phyloP scores from a whole-genome alignment of 2,329 filamentous ascomycete genomes.

The Phaeosphaeriaceae sp. region DNA sequence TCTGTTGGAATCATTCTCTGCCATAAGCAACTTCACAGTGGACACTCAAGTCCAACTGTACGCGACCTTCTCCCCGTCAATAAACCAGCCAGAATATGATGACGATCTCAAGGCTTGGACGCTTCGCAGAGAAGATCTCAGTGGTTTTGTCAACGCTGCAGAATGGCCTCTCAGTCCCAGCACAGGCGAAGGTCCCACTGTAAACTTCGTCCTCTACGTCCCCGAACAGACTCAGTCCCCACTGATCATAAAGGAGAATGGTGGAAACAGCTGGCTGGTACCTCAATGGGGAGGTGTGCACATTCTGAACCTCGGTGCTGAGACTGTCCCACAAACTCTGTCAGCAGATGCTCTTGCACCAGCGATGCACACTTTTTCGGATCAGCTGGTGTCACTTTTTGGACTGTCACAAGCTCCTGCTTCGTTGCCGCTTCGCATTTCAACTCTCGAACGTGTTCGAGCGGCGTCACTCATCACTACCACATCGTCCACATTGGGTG shows the following conservation, averaged over 20 bases:
- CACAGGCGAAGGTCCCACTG: slow-evolving; percentile 89
- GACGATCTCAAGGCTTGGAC: slow-evolving; percentile 65
- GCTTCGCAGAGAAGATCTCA: slow-evolving; percentile 83
- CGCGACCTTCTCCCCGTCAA: slow-evolving; percentile 71
- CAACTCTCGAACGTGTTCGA: slow-evolving; percentile 83
- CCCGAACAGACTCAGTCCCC: slow-evolving; percentile 72
- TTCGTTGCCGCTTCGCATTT: slow-evolving; percentile 83
- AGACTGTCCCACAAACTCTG: slow-evolving; percentile 58
- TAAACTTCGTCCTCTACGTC: slow-evolving; percentile 94
- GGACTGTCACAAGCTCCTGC: slow-evolving; percentile 79
- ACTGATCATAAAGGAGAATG: slow-evolving; percentile 65
- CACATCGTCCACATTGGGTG: slow-evolving; percentile 92
- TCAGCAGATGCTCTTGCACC: slow-evolving; percentile 72
- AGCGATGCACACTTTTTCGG: slow-evolving; percentile 87
- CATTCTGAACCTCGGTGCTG: slow-evolving; percentile 66
- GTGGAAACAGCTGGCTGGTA: slow-evolving; percentile 83
- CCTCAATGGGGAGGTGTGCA: slow-evolving; percentile 91
- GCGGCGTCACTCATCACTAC: slow-evolving; percentile 85
- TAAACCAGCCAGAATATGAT: slow-evolving; percentile 64
- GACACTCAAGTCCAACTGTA: slow-evolving; percentile 97
- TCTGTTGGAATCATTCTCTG: slow-evolving; percentile 76
- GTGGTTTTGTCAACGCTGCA: slow-evolving; percentile 94
- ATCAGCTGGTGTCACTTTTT: slow-evolving; percentile 85
- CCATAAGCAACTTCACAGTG: slow-evolving; percentile 93
- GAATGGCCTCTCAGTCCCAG: slow-evolving; percentile 97